These are phyloP conservation scores for Leccinum subspadiceum DNA, from an alignment of 1,284 basidiomycete genomes.

Conservation along the genomic window DNA sequence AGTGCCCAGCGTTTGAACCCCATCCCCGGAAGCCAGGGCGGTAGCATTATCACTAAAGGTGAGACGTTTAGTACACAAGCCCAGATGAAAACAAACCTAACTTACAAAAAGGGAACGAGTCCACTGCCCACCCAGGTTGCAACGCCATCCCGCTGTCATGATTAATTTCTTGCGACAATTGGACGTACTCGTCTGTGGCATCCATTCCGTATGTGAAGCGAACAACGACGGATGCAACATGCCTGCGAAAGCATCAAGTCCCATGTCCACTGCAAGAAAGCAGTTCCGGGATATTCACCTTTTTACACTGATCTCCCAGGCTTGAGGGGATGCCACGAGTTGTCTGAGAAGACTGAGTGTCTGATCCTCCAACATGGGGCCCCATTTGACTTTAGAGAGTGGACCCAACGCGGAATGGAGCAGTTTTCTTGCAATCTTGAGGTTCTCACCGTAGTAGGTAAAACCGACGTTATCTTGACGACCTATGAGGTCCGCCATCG, in stretches of 20 bases:
- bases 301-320: conserved; percentile 7
- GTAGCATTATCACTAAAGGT: conserved; percentile 4
- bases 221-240: conserved; percentile 14
- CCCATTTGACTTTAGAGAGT: conserved; percentile 1
- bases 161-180: conserved; percentile 8
- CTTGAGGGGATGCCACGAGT: background rate
- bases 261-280: background rate
- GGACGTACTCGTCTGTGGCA: conserved; percentile 12
- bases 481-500: conserved; percentile 32
- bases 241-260: conserved; percentile 4
- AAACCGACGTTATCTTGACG: conserved; percentile 21
- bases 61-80: background rate
- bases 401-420: conserved; percentile 12
- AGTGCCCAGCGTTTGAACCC: conserved; percentile 15
- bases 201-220: conserved; percentile 14
- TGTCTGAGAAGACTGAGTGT: conserved; percentile 10
- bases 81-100: background rate
- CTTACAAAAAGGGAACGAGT: conserved; percentile 13
- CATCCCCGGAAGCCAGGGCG: conserved; percentile 20
- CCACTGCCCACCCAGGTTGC: conserved; percentile 14
- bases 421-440: conserved; percentile 11
- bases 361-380: conserved; percentile 13
- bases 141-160: conserved; percentile 12
- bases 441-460: conserved; percentile 13
- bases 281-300: background rate